These are phyloP conservation scores for Colletotrichum sp. DNA, from an alignment of 2,329 filamentous ascomycete genomes.

Conservation along the genomic window DNA sequence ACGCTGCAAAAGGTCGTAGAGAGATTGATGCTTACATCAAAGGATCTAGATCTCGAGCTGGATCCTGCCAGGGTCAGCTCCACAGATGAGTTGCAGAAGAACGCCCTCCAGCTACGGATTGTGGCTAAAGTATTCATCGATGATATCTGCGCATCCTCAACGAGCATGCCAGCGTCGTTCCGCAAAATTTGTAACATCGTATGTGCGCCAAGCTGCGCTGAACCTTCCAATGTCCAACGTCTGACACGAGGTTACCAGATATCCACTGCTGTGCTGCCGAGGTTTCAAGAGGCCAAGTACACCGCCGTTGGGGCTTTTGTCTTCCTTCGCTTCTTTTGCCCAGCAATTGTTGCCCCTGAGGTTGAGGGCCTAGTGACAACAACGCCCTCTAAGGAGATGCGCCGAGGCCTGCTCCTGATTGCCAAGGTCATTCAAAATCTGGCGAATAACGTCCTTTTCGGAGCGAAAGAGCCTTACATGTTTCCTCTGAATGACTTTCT, in stretches of 20 bases:
- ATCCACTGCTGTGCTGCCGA: conserved; percentile 64
- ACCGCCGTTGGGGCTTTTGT: conserved; percentile 75
- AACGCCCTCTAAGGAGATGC: conserved; percentile 71
- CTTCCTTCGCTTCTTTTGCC: conserved; percentile 75
- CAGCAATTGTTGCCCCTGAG: conserved; percentile 74
- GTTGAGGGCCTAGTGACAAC: conserved; percentile 67
- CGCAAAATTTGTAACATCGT: conserved; percentile 72
- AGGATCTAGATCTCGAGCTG: conserved; percentile 71
- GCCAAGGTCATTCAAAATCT: conserved; percentile 76
- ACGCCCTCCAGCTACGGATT: conserved; percentile 68
- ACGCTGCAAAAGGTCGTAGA: conserved; percentile 73
- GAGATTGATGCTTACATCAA: conserved; percentile 68
- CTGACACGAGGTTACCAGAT: conserved; percentile 47
- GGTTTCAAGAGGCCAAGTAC: conserved; percentile 74
- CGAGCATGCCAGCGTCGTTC: conserved; percentile 67
- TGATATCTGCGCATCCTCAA: conserved; percentile 68
- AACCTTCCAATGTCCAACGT: background rate
- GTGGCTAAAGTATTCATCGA: conserved; percentile 76
- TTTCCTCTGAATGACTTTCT: conserved; percentile 73
- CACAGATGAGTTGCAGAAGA: conserved; percentile 68
- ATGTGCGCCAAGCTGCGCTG: conserved; percentile 31
- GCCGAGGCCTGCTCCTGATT: conserved; percentile 70
- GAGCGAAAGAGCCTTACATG: conserved; percentile 76
- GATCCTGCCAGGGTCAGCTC: conserved; percentile 67
- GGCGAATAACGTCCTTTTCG: conserved; percentile 75